Base-by-base conservation (phyloP, 495 filamentous ascomycete species). In the Hypoxylon fragiforme region DNA sequence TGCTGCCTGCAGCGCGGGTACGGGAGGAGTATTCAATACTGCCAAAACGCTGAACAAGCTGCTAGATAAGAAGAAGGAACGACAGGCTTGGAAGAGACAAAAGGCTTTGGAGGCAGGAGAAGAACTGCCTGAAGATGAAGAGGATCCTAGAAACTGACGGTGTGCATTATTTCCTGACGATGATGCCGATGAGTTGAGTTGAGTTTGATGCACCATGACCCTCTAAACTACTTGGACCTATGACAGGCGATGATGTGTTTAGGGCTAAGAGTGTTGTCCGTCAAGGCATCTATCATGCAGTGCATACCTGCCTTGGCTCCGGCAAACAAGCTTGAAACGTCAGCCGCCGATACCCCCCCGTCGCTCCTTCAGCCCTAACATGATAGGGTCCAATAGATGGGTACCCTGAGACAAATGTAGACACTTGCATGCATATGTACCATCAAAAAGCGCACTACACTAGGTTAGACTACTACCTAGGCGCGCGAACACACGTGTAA, bases 1-100 rank as follows among this genome's bases (percentile, higher is more conserved):
- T 70, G 90, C 89, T 5, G 89, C 85, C 22, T 97, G 94, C 69
- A 86, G 90, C 1, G 79, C 82, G 6, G 87, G 88, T 1, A 97
- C 95, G 3, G 82, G 85, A 16, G 94, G 94, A 7, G 88, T 95
- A 1, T 98, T 96, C 60, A 96, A 95, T 69, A 80, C 79, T 6
- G 91, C 94, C 7, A 95, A 91, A 78, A 85, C 84, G 53, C 64
- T 98, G 50, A 85, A 85, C 66, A 87, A 85, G 59, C 64, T 97
- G 54, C 66, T 97, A 44, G 89, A 94, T 1, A 90, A 84, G 78
- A 97, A 97, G 73, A 80, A 80, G 58, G 85, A 88, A 49, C 77
- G 84, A 43, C 86, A 81, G 44, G 81, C 77, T 28, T 87, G 77
- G 69, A 81, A 77, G 56, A 81, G 82, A 49, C 83, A 87, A 63